Conservation (phyloP, 805 yeast genomes). For the Vanderwaltozyma polyspora region DNA sequence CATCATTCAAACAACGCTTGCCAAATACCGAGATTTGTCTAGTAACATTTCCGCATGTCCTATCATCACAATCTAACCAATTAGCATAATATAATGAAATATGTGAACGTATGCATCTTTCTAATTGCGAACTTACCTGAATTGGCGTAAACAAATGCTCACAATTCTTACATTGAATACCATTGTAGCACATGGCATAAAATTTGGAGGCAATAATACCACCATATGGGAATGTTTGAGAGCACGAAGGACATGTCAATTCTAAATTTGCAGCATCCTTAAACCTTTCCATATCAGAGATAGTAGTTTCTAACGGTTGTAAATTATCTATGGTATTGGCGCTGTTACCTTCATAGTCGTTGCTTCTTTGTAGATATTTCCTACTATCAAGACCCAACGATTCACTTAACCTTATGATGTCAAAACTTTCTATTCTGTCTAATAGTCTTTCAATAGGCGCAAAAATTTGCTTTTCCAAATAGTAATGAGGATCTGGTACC, state of each 20-base stretch:
- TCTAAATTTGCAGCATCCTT: conserved; percentile 45
- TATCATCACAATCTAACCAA: conserved; percentile 76
- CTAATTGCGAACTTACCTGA: conserved; percentile 61
- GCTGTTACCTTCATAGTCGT: conserved; percentile 17
- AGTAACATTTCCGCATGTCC: conserved; percentile 67
- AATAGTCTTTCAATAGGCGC: conserved; percentile 85
- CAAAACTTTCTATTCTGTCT: conserved; percentile 79
- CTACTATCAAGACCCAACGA: conserved; percentile 68
- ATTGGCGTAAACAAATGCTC: conserved; percentile 38
- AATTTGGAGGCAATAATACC: conserved; percentile 60
- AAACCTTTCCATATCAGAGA: conserved; percentile 76
- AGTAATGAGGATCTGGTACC: conserved; percentile 64
- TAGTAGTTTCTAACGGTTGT: conserved; percentile 70
- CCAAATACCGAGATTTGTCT: conserved; percentile 87
- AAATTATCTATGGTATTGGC: conserved; percentile 31
- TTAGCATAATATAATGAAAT: conserved; percentile 77
- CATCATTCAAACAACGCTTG: conserved; percentile 54
- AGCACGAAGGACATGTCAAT: conserved; percentile 52
- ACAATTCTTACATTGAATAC: conserved; percentile 62
- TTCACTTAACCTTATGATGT: conserved; percentile 63
- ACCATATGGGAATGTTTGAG: conserved; percentile 48
- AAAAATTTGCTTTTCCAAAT: conserved; percentile 77
- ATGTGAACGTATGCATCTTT: conserved; percentile 54
- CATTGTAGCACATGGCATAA: conserved; percentile 53
- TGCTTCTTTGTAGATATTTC: conserved; percentile 37